phyloP scores from a whole-genome alignment of 1,284 basidiomycete species.

The Puccinia triticina region DNA sequence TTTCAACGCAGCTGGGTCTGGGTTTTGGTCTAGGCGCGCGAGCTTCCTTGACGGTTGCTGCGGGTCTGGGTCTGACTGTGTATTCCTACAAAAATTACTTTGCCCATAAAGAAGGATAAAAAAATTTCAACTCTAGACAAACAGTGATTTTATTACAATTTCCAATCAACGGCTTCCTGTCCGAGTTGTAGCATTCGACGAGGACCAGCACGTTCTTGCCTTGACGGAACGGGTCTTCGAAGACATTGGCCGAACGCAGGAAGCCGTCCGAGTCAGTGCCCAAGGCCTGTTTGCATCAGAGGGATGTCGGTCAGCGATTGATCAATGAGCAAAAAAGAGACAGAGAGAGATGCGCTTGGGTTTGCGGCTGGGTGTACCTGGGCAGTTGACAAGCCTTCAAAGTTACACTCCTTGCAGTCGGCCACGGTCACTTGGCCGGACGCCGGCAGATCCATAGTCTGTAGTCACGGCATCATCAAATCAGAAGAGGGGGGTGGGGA shows the following conservation, averaged over 20 bases:
- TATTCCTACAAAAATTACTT: too few species aligned
- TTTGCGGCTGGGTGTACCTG: too few species aligned
- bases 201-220: slow-evolving; percentile 97
- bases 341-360: too few species aligned
- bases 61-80: too few species aligned
- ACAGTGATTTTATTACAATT: slow-evolving; percentile 87
- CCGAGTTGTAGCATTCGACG: slow-evolving; percentile 95
- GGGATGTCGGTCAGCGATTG: not conserved
- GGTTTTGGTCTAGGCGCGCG: too few species aligned
- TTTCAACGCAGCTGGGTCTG: too few species aligned
- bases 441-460: slow-evolving; percentile 69
- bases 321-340: not conserved
- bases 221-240: slow-evolving; percentile 98
- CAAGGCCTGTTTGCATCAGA: slow-evolving; percentile 67
- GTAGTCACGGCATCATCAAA: too few species aligned
- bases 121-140: slow-evolving; percentile 81
- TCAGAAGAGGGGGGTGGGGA: too few species aligned
- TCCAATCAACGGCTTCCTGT: slow-evolving; percentile 92
- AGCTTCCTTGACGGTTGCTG: too few species aligned
- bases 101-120: slow-evolving; percentile 89
- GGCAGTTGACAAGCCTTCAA: slow-evolving; percentile 95
- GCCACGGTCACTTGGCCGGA: slow-evolving; percentile 54
- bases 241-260: slow-evolving; percentile 94
- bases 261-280: slow-evolving; percentile 95
- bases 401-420: slow-evolving; percentile 95